A percentile compares a stretch with the other conserved stretches of the same genome.
Evolutionary conservation across 1,284 basidiomycete genomes (phyloP).

Genomic region (Cryptococcus amylolentus): DNA sequence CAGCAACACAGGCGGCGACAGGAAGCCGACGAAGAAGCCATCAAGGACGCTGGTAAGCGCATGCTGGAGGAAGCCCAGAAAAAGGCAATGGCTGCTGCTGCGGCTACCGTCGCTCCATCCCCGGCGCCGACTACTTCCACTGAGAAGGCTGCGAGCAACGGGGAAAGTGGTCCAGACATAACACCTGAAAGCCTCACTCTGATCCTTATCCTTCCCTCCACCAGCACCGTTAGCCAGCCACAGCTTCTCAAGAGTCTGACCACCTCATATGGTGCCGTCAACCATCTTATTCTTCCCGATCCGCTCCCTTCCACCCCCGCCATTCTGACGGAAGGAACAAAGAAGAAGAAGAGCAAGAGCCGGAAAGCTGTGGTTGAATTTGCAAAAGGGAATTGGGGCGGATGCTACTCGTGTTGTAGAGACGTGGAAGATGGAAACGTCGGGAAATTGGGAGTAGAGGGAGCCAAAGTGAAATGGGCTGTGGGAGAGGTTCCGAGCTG

Average conservation of each 20-base stretch:
- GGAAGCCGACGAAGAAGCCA: constrained; percentile 61
- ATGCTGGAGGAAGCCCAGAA: constrained; percentile 60
- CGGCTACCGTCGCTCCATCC: constrained; percentile 13
- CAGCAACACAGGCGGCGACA: constrained; percentile 58
- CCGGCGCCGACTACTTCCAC: background rate
- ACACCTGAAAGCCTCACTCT: constrained; percentile 39
- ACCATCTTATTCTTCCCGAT: constrained; percentile 33
- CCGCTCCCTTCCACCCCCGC: constrained; percentile 1
- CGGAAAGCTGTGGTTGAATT: constrained; percentile 52
- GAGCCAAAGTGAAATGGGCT: constrained; percentile 64
- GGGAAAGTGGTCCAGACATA: constrained; percentile 31
- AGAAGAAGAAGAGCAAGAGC: constrained; percentile 46
- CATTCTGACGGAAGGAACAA: constrained; percentile 15
- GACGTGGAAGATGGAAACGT: constrained; percentile 51
- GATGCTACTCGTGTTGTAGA: constrained; percentile 43
- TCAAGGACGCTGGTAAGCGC: constrained; percentile 72
- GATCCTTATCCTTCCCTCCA: constrained; percentile 37
- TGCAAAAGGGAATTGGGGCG: constrained; percentile 51
- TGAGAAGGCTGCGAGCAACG: background rate
- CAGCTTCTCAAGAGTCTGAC: constrained; percentile 21
- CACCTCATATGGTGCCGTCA: constrained; percentile 39
- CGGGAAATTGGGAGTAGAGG: constrained; percentile 45
- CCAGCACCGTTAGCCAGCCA: constrained; percentile 8
- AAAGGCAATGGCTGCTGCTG: constrained; percentile 19
- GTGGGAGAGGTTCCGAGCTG: constrained; percentile 67